Evolutionary conservation across 2,329 filamentous ascomycete genomes (phyloP).

Genomic region (Apiospora koreana): DNA sequence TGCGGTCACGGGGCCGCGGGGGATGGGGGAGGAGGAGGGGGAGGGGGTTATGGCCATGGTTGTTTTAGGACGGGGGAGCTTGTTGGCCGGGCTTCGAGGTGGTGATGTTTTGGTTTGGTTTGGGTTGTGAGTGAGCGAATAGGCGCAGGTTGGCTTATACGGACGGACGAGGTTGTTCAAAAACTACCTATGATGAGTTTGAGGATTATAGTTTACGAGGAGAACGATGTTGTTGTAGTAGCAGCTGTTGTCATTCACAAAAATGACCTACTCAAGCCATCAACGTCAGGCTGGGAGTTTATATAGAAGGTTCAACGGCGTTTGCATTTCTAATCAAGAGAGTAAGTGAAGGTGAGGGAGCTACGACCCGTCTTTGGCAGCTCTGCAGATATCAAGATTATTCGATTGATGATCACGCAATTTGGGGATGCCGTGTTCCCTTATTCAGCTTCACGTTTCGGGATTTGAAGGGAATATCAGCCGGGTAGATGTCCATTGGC

Average conservation of each 20-base stretch:
- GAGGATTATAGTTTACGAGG: not conserved
- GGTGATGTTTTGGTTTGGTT: too few relatives aligned
- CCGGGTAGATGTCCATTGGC: not conserved
- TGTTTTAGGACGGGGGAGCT: not conserved
- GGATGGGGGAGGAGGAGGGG: constrained; percentile 37
- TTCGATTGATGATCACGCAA: constrained; percentile 4
- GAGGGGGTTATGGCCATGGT: constrained; percentile 41
- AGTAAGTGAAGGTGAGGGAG: not conserved
- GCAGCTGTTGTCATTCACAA: not conserved
- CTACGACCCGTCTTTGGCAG: not conserved
- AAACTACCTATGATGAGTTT: too few relatives aligned
- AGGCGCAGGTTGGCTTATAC: not conserved
- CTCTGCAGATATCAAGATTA: not conserved
- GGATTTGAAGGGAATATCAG: not conserved
- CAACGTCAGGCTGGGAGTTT: not conserved
- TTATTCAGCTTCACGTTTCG: constrained; percentile 1
- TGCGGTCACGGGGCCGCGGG: constrained; percentile 63
- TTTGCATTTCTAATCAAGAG: constrained; percentile 16
- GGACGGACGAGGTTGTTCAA: too few relatives aligned
- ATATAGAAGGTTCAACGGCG: not conserved
- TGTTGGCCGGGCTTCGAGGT: not conserved
- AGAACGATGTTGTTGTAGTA: not conserved
- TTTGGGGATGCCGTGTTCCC: not conserved
- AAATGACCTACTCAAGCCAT: not conserved
- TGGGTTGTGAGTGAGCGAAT: too few relatives aligned